Conservation (phyloP, 345 rosid genomes). For the Melastoma malabathricum region DNA sequence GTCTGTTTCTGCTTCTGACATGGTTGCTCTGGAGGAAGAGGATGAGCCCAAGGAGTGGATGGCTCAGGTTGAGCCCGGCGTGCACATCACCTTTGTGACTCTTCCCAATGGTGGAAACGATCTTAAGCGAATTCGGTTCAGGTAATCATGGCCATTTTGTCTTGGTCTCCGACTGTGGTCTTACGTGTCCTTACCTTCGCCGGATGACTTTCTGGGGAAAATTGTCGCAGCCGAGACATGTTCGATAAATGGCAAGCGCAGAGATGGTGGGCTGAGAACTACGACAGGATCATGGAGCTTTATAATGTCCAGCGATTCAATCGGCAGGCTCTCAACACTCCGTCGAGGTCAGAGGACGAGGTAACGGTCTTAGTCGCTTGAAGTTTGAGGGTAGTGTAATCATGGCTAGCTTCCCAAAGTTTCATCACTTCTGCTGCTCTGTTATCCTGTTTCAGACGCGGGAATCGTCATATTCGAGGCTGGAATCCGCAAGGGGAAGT, state of each 20-base stretch:
- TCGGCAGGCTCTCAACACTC: slow-evolving; percentile 84
- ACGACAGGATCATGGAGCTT: slow-evolving; percentile 87
- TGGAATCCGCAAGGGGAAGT: slow-evolving; percentile 68
- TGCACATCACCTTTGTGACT: slow-evolving; percentile 82
- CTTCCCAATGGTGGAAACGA: slow-evolving; percentile 91
- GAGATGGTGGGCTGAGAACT: slow-evolving; percentile 98
- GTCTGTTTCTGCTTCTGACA: slow-evolving; percentile 54
- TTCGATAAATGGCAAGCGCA: slow-evolving; percentile 97
- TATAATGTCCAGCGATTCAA: slow-evolving; percentile 96
- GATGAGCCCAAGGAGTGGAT: slow-evolving; percentile 82
- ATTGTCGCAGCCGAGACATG: slow-evolving; percentile 75
- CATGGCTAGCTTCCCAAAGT: too few relatives aligned
- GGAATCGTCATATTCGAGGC: slow-evolving; percentile 66
- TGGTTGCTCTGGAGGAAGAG: slow-evolving; percentile 65
- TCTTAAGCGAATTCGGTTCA: slow-evolving; percentile 89
- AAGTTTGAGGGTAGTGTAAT: too few relatives aligned
- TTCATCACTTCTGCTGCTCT: too few relatives aligned
- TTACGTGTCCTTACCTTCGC: too few relatives aligned
- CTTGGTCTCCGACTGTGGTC: too few relatives aligned
- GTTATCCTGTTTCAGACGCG: slow-evolving; percentile 26
- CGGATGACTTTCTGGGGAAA: too few relatives aligned
- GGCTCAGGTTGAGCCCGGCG: slow-evolving; percentile 99
- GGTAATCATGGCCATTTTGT: slow-evolving; percentile 12
- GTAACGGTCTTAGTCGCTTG: slow-evolving; percentile 16
- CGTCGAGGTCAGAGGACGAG: slow-evolving; percentile 85